Evolutionary conservation across 2,329 filamentous ascomycete species (phyloP).

Genomic region (Neonectria coccinea): DNA sequence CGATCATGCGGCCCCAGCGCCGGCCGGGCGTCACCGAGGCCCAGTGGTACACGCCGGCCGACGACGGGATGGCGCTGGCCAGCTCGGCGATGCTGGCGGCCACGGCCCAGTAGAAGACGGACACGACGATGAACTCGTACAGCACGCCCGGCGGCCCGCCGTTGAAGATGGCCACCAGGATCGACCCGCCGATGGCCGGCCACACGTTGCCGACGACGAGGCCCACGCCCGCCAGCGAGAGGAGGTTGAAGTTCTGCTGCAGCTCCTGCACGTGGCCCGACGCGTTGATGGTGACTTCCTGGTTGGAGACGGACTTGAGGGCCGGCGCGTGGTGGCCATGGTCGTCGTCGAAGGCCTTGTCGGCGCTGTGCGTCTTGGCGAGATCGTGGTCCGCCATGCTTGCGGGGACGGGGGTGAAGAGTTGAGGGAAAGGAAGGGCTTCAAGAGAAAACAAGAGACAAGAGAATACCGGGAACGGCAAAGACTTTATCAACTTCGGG

Average conservation of each 20-base stretch:
- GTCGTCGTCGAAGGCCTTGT: constrained; percentile 20
- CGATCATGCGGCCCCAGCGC: constrained; percentile 61
- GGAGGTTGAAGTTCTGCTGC: constrained; percentile 53
- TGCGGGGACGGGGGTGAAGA: background rate
- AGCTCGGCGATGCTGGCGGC: constrained; percentile 71
- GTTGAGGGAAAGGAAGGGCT: background rate
- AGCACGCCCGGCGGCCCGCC: constrained; percentile 71
- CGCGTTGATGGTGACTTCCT: constrained; percentile 50
- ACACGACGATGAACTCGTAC: constrained; percentile 67
- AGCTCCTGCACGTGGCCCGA: constrained; percentile 57
- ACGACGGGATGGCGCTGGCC: constrained; percentile 70
- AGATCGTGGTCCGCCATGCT: constrained; percentile 13
- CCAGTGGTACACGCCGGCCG: constrained; percentile 72
- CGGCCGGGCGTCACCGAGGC: constrained; percentile 67
- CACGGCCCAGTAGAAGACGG: constrained; percentile 67
- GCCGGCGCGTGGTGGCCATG: constrained; percentile 17
- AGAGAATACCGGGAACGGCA: background rate
- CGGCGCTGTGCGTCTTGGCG: constrained; percentile 29
- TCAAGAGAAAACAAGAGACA: background rate
- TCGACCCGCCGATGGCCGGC: constrained; percentile 58
- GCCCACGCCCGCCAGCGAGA: constrained; percentile 56
- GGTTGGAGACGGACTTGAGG: constrained; percentile 16
- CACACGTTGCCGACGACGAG: constrained; percentile 58
- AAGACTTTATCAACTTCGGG: constrained; percentile 23
- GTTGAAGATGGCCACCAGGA: constrained; percentile 66